Base-by-base conservation (phyloP, 768 basidiomycete species). In the Boletales sp. region DNA sequence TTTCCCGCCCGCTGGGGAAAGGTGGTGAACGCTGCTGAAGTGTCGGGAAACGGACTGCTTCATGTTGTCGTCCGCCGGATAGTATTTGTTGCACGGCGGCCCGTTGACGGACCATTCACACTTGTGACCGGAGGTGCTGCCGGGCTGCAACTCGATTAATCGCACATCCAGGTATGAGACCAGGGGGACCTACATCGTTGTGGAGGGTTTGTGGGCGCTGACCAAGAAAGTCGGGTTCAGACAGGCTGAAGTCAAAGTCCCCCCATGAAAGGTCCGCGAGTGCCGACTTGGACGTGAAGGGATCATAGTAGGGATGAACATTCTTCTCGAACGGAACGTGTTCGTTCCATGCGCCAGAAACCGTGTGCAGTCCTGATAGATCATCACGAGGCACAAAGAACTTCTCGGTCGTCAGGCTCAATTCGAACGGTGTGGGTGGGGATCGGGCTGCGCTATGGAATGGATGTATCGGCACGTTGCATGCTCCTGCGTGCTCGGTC, bases 31-130 rank as follows among this genome's bases (percentile, higher is more conserved):
- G 2, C 5, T 15, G 4, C 21, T 8, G 1, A 63, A 45, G 28
- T 63, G 62, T 2, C 37, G 43, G 3, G 54, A 40, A 17, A 63
- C n/a, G 25, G 47, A 4, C 1, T 59, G 53, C 36, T 57, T 61
- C 32, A 50, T 8, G 44, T 36, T 51, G n/a, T n/a, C n/a, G 15
- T 39, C 44, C 5, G 19, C 11, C 10, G 14, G 4, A 38, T 31
- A 44, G n/a, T 2, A 0, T 18, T 2, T 15, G 15, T 50, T 46
- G 32, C 62, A 62, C 3, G 42, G 48, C 2, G 15, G 32, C 10
- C 50, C 58, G 17, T 55, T 35, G 5, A n/a, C 41, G 12, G 3
- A 0, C 61, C 61, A 62, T 17, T 18, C 3, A 32, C 61, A 63
- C 5, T 3, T 12, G 38, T 18, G 8, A 14, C 2, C 11, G 21